Evolutionary conservation across 2,329 filamentous ascomycete species (phyloP), one percentile per base, ranked within the genome.

Genomic region (Aureobasidium sp.): DNA sequence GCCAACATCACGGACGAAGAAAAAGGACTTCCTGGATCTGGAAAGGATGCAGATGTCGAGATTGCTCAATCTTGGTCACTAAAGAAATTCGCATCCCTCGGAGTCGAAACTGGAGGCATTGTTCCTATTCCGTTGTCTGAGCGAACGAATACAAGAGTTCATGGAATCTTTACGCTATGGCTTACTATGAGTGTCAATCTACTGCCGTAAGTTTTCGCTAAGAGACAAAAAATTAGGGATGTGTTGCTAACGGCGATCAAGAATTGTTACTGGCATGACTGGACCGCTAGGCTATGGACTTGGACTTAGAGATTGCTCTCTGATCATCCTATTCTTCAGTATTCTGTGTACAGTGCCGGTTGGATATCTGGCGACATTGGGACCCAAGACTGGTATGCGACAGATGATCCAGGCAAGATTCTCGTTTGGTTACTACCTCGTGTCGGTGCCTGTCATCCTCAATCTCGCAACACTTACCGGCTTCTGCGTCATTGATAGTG

Each of bases 341-440:
- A 70, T 87, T 20, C 66, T 86, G 29, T 81, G 81, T 1, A 81
- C 81, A 0, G 63, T 80, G 7, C 75, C 81, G 0, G 81, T 84
- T 0, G 84, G 82, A 3, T 85, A 82, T 67, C 74, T 87, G 29
- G 79, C 79, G 45, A 84, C 81, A 0, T 72, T 85, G 56, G 84
- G 84, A 0, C 82, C 84, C 4, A 82, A 81, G 71, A 86, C 84
- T 11, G 85, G 84, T 45, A 81, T 87, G 79, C 78, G 85, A 17
- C 84, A 87, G 71, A 85, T 87, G 79, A 80, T 87, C 8, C 83
- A 85, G 66, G 84, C 85, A 4, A 77, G 85, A 25, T 87, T 82
- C 70, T 82, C 81, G 44, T 88, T 86, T 69, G 84, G 57, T 76
- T 82, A 72, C 44, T 86, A 85, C 68, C 73, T 83, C 22, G 81